Base-by-base conservation (phyloP, 2,329 filamentous ascomycete species). In the Lasiodiplodia hormozganensis region DNA sequence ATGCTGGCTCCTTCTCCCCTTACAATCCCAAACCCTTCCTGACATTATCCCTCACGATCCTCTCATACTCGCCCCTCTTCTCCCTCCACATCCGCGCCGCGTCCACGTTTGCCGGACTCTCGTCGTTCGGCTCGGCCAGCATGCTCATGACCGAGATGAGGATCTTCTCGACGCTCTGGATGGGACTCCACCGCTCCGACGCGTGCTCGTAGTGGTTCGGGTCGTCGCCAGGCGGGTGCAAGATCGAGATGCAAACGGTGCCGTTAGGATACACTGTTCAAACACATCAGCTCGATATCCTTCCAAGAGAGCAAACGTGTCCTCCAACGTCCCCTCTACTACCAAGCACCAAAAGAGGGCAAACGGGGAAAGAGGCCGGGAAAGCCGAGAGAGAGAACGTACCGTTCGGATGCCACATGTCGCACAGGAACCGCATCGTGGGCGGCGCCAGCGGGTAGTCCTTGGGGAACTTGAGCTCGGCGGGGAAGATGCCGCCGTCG, bases 141-240 rank as follows among this genome's bases (percentile, higher is more conserved):
- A 99, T 90, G 79, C 92, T 96, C 78, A 99, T 96, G 40, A 97
- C 94, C 75, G 90, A 94, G 38, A 99, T 82, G 58, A 99, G 83
- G 70, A 99, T 98, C 25, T 94, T 97, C 85, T 97, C 95, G 65
- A 95, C 94, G 14, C 92, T 94, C 81, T 98, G 96, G 2, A 98
- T 95, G 34, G 96, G 96, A 69, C 88, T 92, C 96, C 96, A 99
- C 70, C 96, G 89, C 85, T 99, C 96, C 36, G 89, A 86, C 18
- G 94, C 94, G 31, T 88, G 87, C 81, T 99, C 96, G 83, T 99
- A 99, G 65, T 95, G 95, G 81, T 92, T 96, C 77, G 92, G 90
- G 77, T 99, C 96, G 76, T 97, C 94, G 82, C 93, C 94, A 4
- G 96, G 95, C 14, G 95, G 92, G 80, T 99, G 96, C 52, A 99